Evolutionary conservation across 208 protist genomes (phyloP).

Genomic region (Leishmania tarentolae): DNA sequence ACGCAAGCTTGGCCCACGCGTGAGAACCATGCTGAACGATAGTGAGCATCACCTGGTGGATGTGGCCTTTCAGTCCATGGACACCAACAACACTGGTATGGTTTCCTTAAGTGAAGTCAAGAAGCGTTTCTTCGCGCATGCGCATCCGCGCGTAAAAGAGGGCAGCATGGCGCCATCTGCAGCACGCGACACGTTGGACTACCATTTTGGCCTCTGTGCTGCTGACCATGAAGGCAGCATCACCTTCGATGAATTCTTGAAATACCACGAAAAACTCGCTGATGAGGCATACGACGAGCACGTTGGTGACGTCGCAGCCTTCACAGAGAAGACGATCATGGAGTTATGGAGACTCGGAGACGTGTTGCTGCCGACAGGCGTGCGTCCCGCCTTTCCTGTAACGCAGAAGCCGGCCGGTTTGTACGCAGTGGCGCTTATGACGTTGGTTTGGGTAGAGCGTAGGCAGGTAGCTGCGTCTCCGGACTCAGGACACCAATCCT

Average conservation of each 20-base stretch:
- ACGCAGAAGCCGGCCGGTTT: constrained; percentile 45
- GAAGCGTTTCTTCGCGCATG: constrained; percentile 58
- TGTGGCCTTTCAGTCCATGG: constrained; percentile 65
- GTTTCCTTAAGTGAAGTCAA: constrained; percentile 55
- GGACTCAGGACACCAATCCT: not conserved
- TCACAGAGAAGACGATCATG: constrained; percentile 69
- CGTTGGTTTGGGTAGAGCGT: constrained; percentile 67
- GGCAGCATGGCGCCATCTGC: constrained; percentile 70
- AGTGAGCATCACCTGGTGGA: constrained; percentile 37
- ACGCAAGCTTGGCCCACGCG: not conserved
- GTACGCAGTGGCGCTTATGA: constrained; percentile 73
- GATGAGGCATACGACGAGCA: constrained; percentile 65
- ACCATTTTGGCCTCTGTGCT: constrained; percentile 63
- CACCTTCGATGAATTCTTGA: constrained; percentile 80
- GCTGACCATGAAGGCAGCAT: constrained; percentile 54
- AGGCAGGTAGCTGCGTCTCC: not conserved
- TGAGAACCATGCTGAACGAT: constrained; percentile 27
- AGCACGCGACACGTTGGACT: constrained; percentile 58
- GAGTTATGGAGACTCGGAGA: constrained; percentile 75
- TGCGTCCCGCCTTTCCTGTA: constrained; percentile 65
- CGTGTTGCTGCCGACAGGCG: constrained; percentile 72
- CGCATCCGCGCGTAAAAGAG: constrained; percentile 78
- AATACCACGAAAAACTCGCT: constrained; percentile 80
- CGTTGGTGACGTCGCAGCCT: constrained; percentile 50
- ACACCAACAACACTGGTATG: constrained; percentile 39